Evolutionary conservation across 345 rosid genomes (phyloP), one percentile per base, ranked within the genome.

Genomic region (Populus ilicifolia): DNA sequence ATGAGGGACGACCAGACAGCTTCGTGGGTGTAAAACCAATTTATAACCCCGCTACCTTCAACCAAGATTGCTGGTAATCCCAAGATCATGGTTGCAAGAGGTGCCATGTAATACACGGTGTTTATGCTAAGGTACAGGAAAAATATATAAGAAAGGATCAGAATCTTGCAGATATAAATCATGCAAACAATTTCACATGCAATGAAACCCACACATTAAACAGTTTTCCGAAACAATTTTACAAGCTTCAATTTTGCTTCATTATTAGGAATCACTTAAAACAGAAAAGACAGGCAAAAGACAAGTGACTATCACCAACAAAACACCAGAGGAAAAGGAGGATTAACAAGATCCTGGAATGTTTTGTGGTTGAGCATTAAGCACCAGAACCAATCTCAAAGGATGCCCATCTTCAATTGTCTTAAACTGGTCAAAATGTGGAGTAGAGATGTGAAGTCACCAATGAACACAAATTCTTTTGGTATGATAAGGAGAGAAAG

Each of bases 91-190:
- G 98, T 96, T 69, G 99, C 99, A 72, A 87, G 91, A 70, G 99
- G 99, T 16, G 99, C 98, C 99, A 96, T 96, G 85, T 96, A 96
- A 89, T 93, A 96, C 71, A 96, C 99, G 0, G 98, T 96, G 92
- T 96, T 96, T 80, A 96, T 96, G 88, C 98, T 93, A 71, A 43
- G 21, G 75, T 59, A 35, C 10, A 16, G 46, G 11, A 64, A 39
- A 71, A 25, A 61, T 9, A 64, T 5, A 21, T 10, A 44, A 74
- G 52, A 48, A 80, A 79, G 38, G 30, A 71, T 83, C 74, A 78
- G 80, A 69, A 50, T 30, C 48, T 43, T 16, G 67, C 17, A 20
- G 23, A 23, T 25, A 52, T 20, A 20, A n/a, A 33, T 25, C 25
- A 18, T 27, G 12, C 48, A 33, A 35, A 71, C 35, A 48, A 10